Evolutionary conservation across 148 eudicot species (phyloP), one percentile per base, ranked within the genome.

Genomic region (Cornus kousa): DNA sequence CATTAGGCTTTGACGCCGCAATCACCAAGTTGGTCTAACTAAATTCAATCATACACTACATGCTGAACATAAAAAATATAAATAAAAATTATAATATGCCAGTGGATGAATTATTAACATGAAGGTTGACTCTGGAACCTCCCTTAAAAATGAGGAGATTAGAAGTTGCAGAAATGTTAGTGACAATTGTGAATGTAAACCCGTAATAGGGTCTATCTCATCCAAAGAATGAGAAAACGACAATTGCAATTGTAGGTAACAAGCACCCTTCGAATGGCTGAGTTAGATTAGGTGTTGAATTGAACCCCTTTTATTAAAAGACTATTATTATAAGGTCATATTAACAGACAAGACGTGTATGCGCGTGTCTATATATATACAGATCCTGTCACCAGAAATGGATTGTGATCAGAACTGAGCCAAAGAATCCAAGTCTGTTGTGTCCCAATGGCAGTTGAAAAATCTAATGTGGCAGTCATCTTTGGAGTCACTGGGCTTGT

Each of bases 401-500:
- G 12, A 23, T 16, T 43, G 66, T 70, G 66, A 35, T 28, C 59
- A 57, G 17, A 80, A 55, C 70, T 19, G 67, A 46, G 69, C 73
- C 75, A 80, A 40, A 71, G 73, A 80, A 57, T 70, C 67, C 31
- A 70, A 48, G 22, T 7, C 19, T 1, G 24, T 80, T 72, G 35
- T 48, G 24, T 70, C 6, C 74, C 48, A 55, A 78, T 83, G 88
- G 87, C 79, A 31, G 68, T 74, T 32, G 76, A 74, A 68, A 71
- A 62, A 31, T 64, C 43, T 39, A 77, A 78, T 46, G 93, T 94
- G 37, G 98, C 98, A 37, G 88, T 85, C 73, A 88, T 95, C 74
- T 93, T 91, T 70, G 98, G 98, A 60, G 93, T 77, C 72, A 90
- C 97, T 0, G 98, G 98, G 32, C 88, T 95, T 8, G 97, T 95